These are phyloP conservation scores for Rasamsonia emersonii DNA, from an alignment of 2,329 filamentous ascomycete genomes.

Conservation along the genomic window DNA sequence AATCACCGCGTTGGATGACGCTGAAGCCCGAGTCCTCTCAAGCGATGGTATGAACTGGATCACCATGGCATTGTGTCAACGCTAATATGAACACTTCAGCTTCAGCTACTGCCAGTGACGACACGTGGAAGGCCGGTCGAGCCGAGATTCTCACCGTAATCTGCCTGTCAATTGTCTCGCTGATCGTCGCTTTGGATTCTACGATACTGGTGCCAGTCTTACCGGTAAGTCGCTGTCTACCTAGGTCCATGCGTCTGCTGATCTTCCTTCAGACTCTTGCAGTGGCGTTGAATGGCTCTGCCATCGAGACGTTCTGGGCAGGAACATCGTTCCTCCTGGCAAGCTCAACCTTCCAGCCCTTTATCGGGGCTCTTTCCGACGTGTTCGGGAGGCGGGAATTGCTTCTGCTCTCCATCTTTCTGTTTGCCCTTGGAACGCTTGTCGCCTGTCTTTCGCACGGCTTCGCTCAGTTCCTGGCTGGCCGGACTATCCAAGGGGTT, in stretches of 20 bases:
- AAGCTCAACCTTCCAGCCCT: conserved; percentile 40
- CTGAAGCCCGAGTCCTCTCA: no score
- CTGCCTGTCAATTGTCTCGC: no score
- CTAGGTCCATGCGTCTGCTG: neutral
- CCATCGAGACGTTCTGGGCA: conserved; percentile 42
- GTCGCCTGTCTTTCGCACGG: conserved; percentile 33
- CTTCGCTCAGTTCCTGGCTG: conserved; percentile 40
- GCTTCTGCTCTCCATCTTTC: conserved; percentile 28
- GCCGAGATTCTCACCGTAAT: no score
- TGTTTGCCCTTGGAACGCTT: conserved; percentile 40
- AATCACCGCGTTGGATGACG: no score
- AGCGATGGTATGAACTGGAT: no score
- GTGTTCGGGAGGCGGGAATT: conserved; percentile 40
- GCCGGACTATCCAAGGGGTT: conserved; percentile 36
- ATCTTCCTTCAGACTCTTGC: conserved; percentile 21
- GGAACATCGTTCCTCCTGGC: conserved; percentile 42
- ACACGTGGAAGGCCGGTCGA: no score
- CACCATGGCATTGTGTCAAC: no score
- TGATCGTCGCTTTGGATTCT: conserved; percentile 3
- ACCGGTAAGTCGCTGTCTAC: neutral
- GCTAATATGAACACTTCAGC: no score
- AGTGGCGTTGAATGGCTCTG: conserved; percentile 22
- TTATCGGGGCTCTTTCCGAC: conserved; percentile 38
- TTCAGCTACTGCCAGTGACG: no score
- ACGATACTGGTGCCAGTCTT: conserved; percentile 3